Base-by-base conservation (phyloP, 2,329 filamentous ascomycete genomes). In the Aspergillus sp. region DNA sequence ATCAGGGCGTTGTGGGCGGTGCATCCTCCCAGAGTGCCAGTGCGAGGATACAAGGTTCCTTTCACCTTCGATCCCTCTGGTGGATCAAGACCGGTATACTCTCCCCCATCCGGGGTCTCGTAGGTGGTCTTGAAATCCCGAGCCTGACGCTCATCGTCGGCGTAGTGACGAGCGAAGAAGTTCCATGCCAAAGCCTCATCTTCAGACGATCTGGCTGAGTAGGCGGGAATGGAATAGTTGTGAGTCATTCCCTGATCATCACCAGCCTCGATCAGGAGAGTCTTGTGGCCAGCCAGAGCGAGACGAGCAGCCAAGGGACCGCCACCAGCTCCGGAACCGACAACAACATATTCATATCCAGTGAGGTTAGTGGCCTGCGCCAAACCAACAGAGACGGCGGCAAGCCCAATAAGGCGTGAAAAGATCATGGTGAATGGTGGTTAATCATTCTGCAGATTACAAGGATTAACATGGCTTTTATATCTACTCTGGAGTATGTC, bases 1-100 rank as follows among this genome's bases (percentile, higher is more conserved):
- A 85, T 77, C 41, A 83, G 64, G 5, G 80, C 81, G 41, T 83
- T 82, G 64, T 86, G 82, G 4, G 77, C 74, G 1, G 78, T 76
- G 62, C 80, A 82, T 4, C 80, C 80, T 45, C 80, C 79, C 1
- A 83, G 65, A 3, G 73, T 77, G 17, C 74, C 78, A 3, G 77
- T 72, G 12, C 81, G 74, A 7, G 80, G 80, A 55, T 84, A 84
- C 7, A 79, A 68, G 12, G 76, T 77, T 3, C 81, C 81, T 53
- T 76, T 70, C 51, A 73, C 63, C 3, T 59, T 70, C 1, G 80
- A 76, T 10, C 75, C 78, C 5, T 65, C 63, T 0, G 81, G 81
- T 1, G 78, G 79, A 48, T 71, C 66, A 5, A 74, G 62, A 12
- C 81, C 80, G 13, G 73, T 76, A 57, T 82, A 82, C 25, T 74